Conservation (phyloP, 2,329 filamentous ascomycete genomes). For the Apiospora arundinis region DNA sequence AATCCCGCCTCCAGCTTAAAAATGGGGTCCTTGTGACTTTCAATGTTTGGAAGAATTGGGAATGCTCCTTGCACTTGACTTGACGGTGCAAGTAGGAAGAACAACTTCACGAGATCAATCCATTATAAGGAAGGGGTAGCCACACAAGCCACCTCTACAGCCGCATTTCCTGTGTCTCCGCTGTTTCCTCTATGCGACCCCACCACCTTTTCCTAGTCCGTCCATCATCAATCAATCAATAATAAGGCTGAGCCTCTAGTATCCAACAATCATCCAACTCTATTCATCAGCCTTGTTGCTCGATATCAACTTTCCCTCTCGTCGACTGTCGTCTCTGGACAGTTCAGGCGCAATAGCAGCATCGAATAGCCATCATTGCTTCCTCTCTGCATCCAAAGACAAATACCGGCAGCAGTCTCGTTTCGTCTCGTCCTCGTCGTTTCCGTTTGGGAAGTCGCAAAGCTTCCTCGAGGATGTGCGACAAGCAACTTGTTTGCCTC, state of each 20-base stretch:
- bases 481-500: not conserved
- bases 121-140: too few species aligned
- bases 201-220: not conserved
- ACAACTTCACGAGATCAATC: too few species aligned
- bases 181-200: not conserved
- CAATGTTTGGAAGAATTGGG: too few species aligned
- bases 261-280: not conserved
- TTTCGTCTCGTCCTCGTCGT: not conserved
- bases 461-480: constrained; percentile 13
- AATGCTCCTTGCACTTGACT: too few species aligned
- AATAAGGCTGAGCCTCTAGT: constrained; percentile 1
- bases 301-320: not conserved
- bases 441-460: not conserved
- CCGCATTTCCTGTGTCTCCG: too few species aligned
- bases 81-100: too few species aligned
- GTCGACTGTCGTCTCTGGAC: not conserved
- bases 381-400: not conserved
- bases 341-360: not conserved
- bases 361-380: not conserved
- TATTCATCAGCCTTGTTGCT: constrained; percentile 21
- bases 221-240: not conserved
- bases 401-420: not conserved
- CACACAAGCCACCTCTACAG: too few species aligned
- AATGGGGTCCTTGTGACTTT: too few species aligned
- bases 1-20: too few species aligned